Conservation (phyloP, 2,329 filamentous ascomycete genomes). For the Nemania bipapillata region DNA sequence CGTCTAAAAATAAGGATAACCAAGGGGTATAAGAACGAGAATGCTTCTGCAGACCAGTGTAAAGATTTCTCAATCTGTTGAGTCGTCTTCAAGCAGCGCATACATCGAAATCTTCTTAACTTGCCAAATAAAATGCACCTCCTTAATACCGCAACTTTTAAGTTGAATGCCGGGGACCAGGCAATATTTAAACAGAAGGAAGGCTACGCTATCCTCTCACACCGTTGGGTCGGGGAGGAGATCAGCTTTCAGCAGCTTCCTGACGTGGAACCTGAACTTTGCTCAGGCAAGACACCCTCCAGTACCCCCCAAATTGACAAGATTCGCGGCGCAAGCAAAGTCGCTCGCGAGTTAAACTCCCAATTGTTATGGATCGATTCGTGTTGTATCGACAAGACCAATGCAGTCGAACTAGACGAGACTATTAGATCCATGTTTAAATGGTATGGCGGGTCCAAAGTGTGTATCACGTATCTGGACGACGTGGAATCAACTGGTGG, state of each 20-base stretch:
- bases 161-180: constrained; percentile 5
- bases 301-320: constrained; percentile 21
- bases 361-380: constrained; percentile 54
- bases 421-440: constrained; percentile 47
- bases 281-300: neutral
- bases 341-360: constrained; percentile 42
- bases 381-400: constrained; percentile 28
- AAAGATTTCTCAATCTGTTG: too few species aligned
- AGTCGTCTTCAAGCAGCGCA: too few species aligned
- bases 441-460: constrained; percentile 51
- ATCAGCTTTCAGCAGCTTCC: constrained; percentile 20
- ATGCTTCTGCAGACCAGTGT: too few species aligned
- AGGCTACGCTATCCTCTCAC: constrained; percentile 41
- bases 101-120: neutral
- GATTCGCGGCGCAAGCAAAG: constrained; percentile 30
- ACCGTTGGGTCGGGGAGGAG: constrained; percentile 35
- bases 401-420: constrained; percentile 53
- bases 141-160: constrained; percentile 14
- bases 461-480: constrained; percentile 52
- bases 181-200: neutral
- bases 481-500: constrained; percentile 37
- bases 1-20: too few species aligned
- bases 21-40: too few species aligned
- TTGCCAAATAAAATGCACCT: constrained; percentile 7
- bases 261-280: neutral